Evolutionary conservation across 1,139 yeast species (phyloP).

Genomic region (Suhomyces kunorum): DNA sequence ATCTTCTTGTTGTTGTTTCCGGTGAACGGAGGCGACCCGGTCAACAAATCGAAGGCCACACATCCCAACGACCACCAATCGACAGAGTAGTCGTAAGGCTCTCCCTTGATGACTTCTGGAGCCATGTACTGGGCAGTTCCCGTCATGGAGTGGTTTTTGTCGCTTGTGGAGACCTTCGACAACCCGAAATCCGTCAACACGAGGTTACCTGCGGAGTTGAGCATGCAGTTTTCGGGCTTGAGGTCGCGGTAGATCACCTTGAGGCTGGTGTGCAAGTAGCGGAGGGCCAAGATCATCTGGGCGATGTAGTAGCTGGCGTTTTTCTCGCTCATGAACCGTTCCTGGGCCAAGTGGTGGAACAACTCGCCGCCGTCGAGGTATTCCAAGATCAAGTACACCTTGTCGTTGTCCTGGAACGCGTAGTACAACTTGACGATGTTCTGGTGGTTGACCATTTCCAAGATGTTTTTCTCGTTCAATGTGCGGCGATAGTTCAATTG

Average conservation of each 20-base stretch:
- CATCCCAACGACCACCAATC: constrained; percentile 99
- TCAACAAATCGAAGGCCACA: constrained; percentile 79
- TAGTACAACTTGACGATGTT: constrained; percentile 86
- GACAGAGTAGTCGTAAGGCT: constrained; percentile 81
- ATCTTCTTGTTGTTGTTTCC: constrained; percentile 85
- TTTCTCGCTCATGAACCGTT: constrained; percentile 57
- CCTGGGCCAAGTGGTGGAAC: constrained; percentile 71
- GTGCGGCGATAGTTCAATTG: constrained; percentile 41
- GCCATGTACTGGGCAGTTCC: constrained; percentile 98
- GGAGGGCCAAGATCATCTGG: constrained; percentile 78
- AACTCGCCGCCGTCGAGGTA: constrained; percentile 94
- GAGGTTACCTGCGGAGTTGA: constrained; percentile 76
- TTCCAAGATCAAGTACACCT: constrained; percentile 77
- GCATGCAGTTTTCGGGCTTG: constrained; percentile 90
- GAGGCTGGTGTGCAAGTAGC: constrained; percentile 68
- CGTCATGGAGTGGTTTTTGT: constrained; percentile 64
- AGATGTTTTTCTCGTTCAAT: constrained; percentile 44
- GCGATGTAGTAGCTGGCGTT: constrained; percentile 83
- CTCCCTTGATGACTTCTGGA: constrained; percentile 85
- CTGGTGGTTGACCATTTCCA: constrained; percentile 63
- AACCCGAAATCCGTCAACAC: constrained; percentile 91
- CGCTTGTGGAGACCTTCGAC: constrained; percentile 65
- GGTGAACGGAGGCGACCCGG: constrained; percentile 93
- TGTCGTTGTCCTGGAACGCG: constrained; percentile 84
- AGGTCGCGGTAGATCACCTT: constrained; percentile 91